phyloP scores from a whole-genome alignment of 352 stramenopile species.

The Phytophthora sp. region DNA sequence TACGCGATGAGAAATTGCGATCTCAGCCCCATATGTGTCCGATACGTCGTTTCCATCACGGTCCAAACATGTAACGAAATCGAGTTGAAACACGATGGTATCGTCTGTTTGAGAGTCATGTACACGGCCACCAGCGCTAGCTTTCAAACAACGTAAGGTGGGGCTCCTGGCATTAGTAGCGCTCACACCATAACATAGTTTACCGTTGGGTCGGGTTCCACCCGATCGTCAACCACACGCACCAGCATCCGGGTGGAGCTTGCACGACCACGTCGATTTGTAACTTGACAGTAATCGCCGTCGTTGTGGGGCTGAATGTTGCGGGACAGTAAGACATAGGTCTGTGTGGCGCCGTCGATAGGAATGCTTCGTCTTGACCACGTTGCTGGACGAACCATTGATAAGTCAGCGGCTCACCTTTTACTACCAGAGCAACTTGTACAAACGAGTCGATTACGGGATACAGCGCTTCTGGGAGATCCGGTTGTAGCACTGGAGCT shows the following conservation, averaged over 20 bases:
- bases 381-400: slow-evolving; percentile 58
- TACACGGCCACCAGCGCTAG: slow-evolving; percentile 47
- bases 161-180: background rate
- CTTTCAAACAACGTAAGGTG: slow-evolving; percentile 42
- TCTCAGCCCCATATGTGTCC: slow-evolving; percentile 53
- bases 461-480: slow-evolving; percentile 43
- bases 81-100: slow-evolving; percentile 56
- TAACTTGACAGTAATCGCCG: slow-evolving; percentile 63
- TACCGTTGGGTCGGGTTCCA: slow-evolving; percentile 43
- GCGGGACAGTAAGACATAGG: slow-evolving; percentile 58
- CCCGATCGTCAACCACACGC: slow-evolving; percentile 53
- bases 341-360: slow-evolving; percentile 49
- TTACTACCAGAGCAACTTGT: slow-evolving; percentile 51
- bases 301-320: slow-evolving; percentile 63
- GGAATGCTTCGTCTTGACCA: slow-evolving; percentile 25
- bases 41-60: slow-evolving; percentile 51
- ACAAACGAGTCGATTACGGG: slow-evolving; percentile 60
- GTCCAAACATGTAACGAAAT: slow-evolving; percentile 58
- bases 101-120: slow-evolving; percentile 27
- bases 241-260: slow-evolving; percentile 44
- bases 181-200: slow-evolving; percentile 50
- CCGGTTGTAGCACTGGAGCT: slow-evolving; percentile 48
- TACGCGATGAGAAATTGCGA: slow-evolving; percentile 39
- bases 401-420: slow-evolving; percentile 72
- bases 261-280: slow-evolving; percentile 54